Conservation (phyloP, 1,284 basidiomycete genomes). For the Rhodotorula sp. region DNA sequence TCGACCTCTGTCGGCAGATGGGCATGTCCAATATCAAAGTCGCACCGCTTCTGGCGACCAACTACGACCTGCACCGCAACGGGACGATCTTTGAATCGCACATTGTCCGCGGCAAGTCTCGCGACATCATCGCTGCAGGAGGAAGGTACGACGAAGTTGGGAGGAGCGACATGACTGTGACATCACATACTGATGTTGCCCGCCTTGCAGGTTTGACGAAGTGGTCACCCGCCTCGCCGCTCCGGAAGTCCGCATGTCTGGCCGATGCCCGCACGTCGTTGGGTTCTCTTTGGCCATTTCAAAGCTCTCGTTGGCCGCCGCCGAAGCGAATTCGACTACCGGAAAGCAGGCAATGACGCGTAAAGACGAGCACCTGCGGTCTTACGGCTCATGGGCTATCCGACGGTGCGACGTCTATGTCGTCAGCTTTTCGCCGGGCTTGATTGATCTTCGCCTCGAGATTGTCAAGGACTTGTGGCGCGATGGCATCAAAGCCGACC, state of each 20-base stretch:
- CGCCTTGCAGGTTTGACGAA: constrained; percentile 52
- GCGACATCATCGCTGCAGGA: constrained; percentile 54
- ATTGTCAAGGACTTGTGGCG: constrained; percentile 58
- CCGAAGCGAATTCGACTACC: constrained; percentile 50
- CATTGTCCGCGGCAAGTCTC: constrained; percentile 50
- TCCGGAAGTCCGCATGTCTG: constrained; percentile 42
- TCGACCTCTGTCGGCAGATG: constrained; percentile 51
- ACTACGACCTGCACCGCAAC: constrained; percentile 53
- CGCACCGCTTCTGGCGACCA: constrained; percentile 51
- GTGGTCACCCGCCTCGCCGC: constrained; percentile 55
- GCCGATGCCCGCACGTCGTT: constrained; percentile 52
- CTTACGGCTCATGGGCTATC: constrained; percentile 53
- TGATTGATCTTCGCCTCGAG: constrained; percentile 53
- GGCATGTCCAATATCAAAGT: constrained; percentile 55
- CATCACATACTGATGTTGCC: neutral
- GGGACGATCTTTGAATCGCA: constrained; percentile 58
- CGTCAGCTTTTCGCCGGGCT: constrained; percentile 52
- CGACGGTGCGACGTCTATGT: constrained; percentile 60
- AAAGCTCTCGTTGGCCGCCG: constrained; percentile 53
- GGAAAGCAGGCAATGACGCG: constrained; percentile 48
- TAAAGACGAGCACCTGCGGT: constrained; percentile 48
- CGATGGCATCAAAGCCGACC: constrained; percentile 56
- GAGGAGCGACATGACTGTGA: no score
- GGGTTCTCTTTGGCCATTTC: constrained; percentile 57
- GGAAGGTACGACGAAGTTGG: constrained; percentile 46